Base-by-base conservation (phyloP, 163 green algal genomes). In the Volvox carteri region DNA sequence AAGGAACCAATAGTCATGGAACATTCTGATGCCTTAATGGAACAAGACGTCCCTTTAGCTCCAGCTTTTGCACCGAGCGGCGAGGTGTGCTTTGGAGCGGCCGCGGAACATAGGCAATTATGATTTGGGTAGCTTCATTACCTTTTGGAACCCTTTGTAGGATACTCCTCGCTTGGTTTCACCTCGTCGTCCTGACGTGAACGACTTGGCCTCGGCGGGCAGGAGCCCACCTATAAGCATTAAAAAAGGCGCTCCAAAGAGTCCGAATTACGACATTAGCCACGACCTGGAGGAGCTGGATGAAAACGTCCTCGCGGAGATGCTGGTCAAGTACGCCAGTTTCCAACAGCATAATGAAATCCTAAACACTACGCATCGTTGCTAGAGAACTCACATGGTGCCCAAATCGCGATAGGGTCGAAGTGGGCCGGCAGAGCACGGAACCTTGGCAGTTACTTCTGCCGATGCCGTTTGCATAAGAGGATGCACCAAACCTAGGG, bases 281-380 rank as follows among this genome's bases (percentile, higher is more conserved):
- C 78, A 77, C 30, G 78, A 86, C 6, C 18, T 86, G 0, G 81
- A 87, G 1, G 46, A 79, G 25, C 48, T 87, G 21, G 81, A 87
- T 39, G 81, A 37, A 19, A 67, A 21, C 41, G 65, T 87, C 0
- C 48, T 87, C 0, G 8, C 18, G 1, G 81, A 87, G 60, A 87
- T 87, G 81, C 67, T 87, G 1, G 3, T 72, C 11, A 79, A 80
- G 81, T 87, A 56, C 79, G 81, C 8, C 54, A 65, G 28, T 23
- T n/a, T n/a, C n/a, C n/a, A n/a, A n/a, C n/a, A n/a, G n/a, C n/a
- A n/a, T n/a, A n/a, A n/a, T n/a, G n/a, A n/a, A n/a, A n/a, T n/a
- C n/a, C n/a, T n/a, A n/a, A n/a, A n/a, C n/a, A n/a, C n/a, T n/a
- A n/a, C n/a, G n/a, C n/a, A n/a, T n/a, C n/a, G n/a, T n/a, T n/a